Base-by-base conservation (phyloP, 2,329 filamentous ascomycete genomes). In the Aspergillus ochraceus region DNA sequence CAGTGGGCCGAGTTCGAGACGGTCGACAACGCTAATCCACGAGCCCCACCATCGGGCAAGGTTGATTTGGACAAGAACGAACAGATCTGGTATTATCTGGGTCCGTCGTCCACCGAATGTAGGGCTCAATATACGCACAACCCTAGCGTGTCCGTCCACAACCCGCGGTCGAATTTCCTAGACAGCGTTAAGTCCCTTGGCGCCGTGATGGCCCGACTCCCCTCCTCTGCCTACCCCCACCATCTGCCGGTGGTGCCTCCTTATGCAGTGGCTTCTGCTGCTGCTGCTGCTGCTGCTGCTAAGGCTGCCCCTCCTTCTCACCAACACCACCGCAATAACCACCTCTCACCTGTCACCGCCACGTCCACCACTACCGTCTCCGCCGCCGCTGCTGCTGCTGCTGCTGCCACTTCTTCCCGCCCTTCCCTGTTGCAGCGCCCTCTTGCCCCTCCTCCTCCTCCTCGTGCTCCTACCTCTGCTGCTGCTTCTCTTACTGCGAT, bases 91-190 rank as follows among this genome's bases (percentile, higher is more conserved):
- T 86, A 92, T 77, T 98, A 97, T 74, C 83, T 99, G 61, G 91
- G 91, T 32, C 87, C 87, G 73, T 86, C 84, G 20, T 98, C 94
- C 22, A 97, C 94, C 6, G 94, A 98, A 71, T 90, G 92, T 56
- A 92, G 89, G 74, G 89, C 92, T 26, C 92, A 96, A 73, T 99
- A 95, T 77, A 96, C 93, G 4, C 90, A 95, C 69, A 88, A 96
- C 76, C 86, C 84, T 49, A 79, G 76, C 60, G 81, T 80, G 59
- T 65, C 68, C 60, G 67, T 77, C 63, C 77, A 81, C 75, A 81
- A 83, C 69, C 75, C 76, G 63, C 74, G 76, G 62, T 77, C 79
- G 61, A 81, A 81, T 74, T 83, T 82, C 75, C 73, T 83, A 57
- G 79, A 81, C 64, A 77, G 74, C 65, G 76, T 81, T 62, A 77